Evolutionary conservation across 2,329 filamentous ascomycete genomes (phyloP), one percentile per base, ranked within the genome.

Genomic region (Xylaria sp.): DNA sequence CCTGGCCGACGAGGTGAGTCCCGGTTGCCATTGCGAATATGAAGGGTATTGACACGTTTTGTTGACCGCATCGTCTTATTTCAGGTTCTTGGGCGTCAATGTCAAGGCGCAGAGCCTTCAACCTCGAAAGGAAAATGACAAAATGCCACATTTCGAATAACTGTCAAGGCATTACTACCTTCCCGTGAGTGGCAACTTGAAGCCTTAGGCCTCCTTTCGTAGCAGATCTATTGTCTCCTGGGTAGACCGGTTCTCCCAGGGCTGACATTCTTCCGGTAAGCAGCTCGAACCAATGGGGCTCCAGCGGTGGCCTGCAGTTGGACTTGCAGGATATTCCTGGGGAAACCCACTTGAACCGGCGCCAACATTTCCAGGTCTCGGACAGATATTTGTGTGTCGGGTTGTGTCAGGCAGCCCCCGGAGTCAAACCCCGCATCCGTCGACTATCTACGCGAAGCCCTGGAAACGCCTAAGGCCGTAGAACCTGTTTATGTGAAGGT

Each of bases 1-100:
- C 16, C 4, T 34, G 29, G 11, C 16, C 9, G 16, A 46, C 37
- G 20, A 49, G 41, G 54, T 54, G 55, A 48, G 54, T 44, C 55
- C 52, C 43, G 44, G 56, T 46, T 13, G 41, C 37, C 44, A 56
- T 44, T 21, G 18, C 39, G 16, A 40, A 42, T 18, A 43, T 39
- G 21, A 47, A 20, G 17, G n/a, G 13, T 34, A 8, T 48, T 21
- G 21, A 16, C 37, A 18, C 37, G 37, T 52, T n/a, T 54, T 39
- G 13, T 47, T 50, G 49, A 50, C 49, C 18, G 52, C 18, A 8
- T 20, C 44, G 43, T 54, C 26, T n/a, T 40, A 44, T 45, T 39
- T 19, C 38, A 21, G 34, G 24, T 22, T 43, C 43, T 38, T 20
- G 37, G 43, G 39, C 24, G 16, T 48, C 45, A 17, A 26, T 21